These are phyloP conservation scores for Rhizopogon hawkerae DNA, from an alignment of 1,284 basidiomycete species.

Conservation along the genomic window DNA sequence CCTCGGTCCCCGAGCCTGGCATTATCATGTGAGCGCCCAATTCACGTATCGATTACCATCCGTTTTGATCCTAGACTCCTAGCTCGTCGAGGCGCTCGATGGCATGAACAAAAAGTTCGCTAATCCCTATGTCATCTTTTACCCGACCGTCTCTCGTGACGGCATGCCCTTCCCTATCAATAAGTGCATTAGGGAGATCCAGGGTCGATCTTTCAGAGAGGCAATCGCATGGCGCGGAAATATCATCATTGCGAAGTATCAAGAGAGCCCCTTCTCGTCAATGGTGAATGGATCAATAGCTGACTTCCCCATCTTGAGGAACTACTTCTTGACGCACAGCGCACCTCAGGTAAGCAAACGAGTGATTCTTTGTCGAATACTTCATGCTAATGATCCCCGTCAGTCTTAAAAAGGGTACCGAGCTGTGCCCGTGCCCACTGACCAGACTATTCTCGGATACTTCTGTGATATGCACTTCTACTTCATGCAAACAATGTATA, in stretches of 20 bases:
- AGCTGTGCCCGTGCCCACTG: background rate
- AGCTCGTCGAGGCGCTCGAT: constrained; percentile 68
- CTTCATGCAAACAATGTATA: background rate
- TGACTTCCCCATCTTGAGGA: constrained; percentile 71
- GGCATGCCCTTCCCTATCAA: constrained; percentile 74
- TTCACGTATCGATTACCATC: constrained; percentile 13
- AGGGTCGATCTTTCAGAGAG: constrained; percentile 51
- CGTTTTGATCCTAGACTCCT: constrained; percentile 3
- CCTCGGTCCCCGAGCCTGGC: constrained; percentile 58
- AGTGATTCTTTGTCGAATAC: background rate
- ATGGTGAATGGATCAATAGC: constrained; percentile 70
- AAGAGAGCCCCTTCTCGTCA: constrained; percentile 55
- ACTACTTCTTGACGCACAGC: constrained; percentile 60
- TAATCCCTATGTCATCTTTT: constrained; percentile 72
- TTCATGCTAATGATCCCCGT: background rate
- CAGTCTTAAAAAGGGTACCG: background rate
- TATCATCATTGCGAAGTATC: constrained; percentile 67
- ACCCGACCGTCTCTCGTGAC: constrained; percentile 63
- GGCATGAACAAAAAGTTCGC: constrained; percentile 70
- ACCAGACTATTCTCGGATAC: background rate
- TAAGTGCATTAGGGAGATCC: constrained; percentile 63
- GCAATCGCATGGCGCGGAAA: constrained; percentile 68
- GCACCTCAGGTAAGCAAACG: constrained; percentile 33
- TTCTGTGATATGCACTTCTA: background rate
- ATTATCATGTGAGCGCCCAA: constrained; percentile 46